A percentile compares a stretch with the other conserved stretches of the same genome.
Conservation (phyloP, 306 rosid genomes). For the Coriaria nepalensis region DNA sequence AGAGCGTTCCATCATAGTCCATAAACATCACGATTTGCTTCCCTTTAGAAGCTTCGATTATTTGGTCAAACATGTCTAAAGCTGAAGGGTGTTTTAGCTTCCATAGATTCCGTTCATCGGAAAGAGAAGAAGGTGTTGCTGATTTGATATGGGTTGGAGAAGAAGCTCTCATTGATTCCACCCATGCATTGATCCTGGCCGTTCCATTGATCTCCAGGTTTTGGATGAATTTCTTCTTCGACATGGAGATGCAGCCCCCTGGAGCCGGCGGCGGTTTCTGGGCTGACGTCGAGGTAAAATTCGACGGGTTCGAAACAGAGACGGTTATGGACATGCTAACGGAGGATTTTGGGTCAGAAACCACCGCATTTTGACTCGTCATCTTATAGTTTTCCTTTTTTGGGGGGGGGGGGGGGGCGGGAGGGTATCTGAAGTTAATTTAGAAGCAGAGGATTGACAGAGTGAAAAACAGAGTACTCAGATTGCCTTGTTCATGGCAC, state of each 20-base stretch:
- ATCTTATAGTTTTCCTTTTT: conserved; percentile 13
- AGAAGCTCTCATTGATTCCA: conserved; percentile 91
- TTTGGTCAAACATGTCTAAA: conserved; percentile 64
- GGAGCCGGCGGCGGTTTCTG: conserved; percentile 47
- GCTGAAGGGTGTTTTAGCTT: conserved; percentile 83
- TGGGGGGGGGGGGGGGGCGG: too few relatives aligned
- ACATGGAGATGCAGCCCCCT: conserved; percentile 47
- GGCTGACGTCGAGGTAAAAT: conserved; percentile 19
- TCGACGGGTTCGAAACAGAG: conserved; percentile 22
- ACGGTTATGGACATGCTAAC: conserved; percentile 25
- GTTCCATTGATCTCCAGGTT: conserved; percentile 62
- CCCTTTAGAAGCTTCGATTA: conserved; percentile 62
- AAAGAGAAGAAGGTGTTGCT: conserved; percentile 20
- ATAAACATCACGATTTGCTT: conserved; percentile 80
- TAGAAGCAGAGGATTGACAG: too few relatives aligned
- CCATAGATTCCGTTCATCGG: conserved; percentile 45
- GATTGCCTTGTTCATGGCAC: too few relatives aligned
- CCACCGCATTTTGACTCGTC: conserved; percentile 70
- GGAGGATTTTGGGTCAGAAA: conserved; percentile 27
- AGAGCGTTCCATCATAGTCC: conserved; percentile 89
- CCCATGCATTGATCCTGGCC: conserved; percentile 49
- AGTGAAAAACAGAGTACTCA: too few relatives aligned
- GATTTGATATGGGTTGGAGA: conserved; percentile 70
- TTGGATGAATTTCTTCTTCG: conserved; percentile 38
- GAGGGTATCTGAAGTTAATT: too few relatives aligned